A percentile compares a stretch with the other conserved stretches of the same genome.
These are phyloP conservation scores for Botrytis elliptica DNA, from an alignment of 2,329 filamentous ascomycete species.

Conservation along the genomic window DNA sequence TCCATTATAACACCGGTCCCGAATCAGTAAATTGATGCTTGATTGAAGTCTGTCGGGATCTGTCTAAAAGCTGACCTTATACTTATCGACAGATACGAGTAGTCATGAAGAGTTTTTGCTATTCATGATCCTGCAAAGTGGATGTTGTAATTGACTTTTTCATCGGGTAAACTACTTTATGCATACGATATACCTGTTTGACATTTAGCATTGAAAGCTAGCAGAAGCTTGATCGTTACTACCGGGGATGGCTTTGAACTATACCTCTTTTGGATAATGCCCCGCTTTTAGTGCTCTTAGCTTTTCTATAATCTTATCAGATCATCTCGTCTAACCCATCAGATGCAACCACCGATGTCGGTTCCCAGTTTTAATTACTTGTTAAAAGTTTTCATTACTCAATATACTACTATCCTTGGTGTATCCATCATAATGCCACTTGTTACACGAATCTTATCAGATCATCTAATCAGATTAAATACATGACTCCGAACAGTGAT, in stretches of 20 bases:
- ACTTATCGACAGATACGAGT: not conserved
- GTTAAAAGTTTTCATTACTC: not conserved
- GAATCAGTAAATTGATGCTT: not conserved
- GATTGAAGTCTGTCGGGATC: not conserved
- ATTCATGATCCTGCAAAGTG: not conserved
- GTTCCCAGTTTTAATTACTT: not conserved
- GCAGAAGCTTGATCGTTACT: not conserved
- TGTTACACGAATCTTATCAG: conserved; percentile 2
- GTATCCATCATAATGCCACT: not conserved
- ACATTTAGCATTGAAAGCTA: not conserved
- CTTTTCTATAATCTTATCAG: not conserved
- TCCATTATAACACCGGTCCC: not conserved
- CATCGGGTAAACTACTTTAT: not conserved
- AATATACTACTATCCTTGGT: not conserved
- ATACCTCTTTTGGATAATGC: not conserved
- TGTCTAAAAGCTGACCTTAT: not conserved
- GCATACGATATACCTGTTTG: not conserved
- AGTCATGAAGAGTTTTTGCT: not conserved
- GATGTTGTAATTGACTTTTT: not conserved
- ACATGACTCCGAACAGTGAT: not conserved
- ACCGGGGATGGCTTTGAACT: not conserved
- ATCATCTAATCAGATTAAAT: conserved; percentile 18
- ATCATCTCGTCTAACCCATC: not conserved
- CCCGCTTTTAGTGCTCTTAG: not conserved
- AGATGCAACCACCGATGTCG: not conserved